phyloP scores from a whole-genome alignment of 495 filamentous ascomycete species.

The Trichoderma gamsii region DNA sequence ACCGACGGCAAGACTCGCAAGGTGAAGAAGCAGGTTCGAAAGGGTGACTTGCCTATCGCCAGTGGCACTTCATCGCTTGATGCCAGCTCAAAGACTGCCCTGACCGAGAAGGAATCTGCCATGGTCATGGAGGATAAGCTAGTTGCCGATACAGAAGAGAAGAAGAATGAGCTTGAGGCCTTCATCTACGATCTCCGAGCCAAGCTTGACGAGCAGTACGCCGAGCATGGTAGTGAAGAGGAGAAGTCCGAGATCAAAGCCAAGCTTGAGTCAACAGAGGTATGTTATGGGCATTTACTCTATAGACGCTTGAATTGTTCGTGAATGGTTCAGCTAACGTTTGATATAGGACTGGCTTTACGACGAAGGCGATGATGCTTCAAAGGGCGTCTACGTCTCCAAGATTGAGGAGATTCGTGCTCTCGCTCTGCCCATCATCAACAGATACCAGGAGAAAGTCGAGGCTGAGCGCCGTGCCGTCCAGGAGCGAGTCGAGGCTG shows the following conservation, averaged over 20 bases:
- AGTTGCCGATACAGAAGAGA: slow-evolving; percentile 95
- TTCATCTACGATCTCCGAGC: slow-evolving; percentile 94
- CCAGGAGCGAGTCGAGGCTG: slow-evolving; percentile 72
- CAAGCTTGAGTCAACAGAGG: slow-evolving; percentile 78
- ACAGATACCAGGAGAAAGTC: slow-evolving; percentile 90
- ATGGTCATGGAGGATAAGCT: slow-evolving; percentile 99
- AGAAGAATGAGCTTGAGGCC: slow-evolving; percentile 98
- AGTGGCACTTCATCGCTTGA: slow-evolving; percentile 77
- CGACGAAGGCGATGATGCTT: slow-evolving; percentile 92
- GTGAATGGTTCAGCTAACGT: slow-evolving; percentile 19
- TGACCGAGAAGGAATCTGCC: slow-evolving; percentile 71
- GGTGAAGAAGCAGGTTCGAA: slow-evolving; percentile 99
- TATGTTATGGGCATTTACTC: slow-evolving; percentile 37
- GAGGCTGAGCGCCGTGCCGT: slow-evolving; percentile 80
- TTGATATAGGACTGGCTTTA: slow-evolving; percentile 86
- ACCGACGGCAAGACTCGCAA: slow-evolving; percentile 85
- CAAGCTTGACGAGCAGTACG: slow-evolving; percentile 86
- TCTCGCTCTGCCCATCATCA: slow-evolving; percentile 82
- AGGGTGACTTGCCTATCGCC: slow-evolving; percentile 89
- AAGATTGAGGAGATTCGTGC: slow-evolving; percentile 96
- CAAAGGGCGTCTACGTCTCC: slow-evolving; percentile 83
- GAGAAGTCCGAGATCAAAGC: slow-evolving; percentile 80
- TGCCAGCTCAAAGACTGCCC: slow-evolving; percentile 52
- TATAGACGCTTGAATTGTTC: slow-evolving; percentile 15
- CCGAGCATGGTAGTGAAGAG: slow-evolving; percentile 81